Percentiles rank a stretch among this genome's conserved stretches.
phyloP scores from a whole-genome alignment of 768 basidiomycete genomes.

The Lepiota venenata region DNA sequence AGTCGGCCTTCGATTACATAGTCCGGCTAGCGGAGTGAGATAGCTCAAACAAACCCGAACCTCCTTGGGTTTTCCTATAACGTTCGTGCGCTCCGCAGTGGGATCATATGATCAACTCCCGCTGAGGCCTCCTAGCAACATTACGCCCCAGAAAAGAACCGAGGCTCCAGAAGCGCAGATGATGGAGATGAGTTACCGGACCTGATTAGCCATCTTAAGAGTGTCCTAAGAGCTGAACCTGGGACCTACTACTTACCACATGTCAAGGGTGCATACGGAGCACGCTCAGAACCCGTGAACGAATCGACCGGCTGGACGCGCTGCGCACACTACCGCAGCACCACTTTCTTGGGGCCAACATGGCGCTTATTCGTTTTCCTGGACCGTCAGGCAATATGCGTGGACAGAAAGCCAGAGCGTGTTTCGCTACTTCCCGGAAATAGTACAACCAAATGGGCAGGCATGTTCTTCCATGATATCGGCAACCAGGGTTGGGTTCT shows the following conservation, averaged over 20 bases:
- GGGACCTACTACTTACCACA: too few species aligned
- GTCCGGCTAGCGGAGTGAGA: neutral
- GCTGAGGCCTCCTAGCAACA: too few species aligned
- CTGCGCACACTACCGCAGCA: neutral
- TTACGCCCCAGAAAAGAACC: neutral
- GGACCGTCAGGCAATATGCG: neutral
- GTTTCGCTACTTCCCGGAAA: neutral
- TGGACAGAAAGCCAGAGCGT: neutral
- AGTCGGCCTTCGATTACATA: slow-evolving; percentile 11
- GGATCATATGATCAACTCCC: neutral
- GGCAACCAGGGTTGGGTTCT: slow-evolving; percentile 1
- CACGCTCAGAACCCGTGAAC: too few species aligned
- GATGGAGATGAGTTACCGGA: too few species aligned
- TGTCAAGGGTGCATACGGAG: too few species aligned
- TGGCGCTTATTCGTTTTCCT: neutral
- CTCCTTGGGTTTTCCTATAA: neutral
- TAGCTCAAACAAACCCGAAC: neutral
- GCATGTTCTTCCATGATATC: neutral
- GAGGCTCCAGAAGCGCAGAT: neutral
- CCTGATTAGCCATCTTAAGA: too few species aligned
- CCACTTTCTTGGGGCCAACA: neutral
- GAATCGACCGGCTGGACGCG: too few species aligned
- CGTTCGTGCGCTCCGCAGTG: neutral
- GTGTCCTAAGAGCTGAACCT: too few species aligned
- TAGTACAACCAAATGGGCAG: neutral